phyloP scores from a whole-genome alignment of 179 eudicot species.

The Sideroxylon spinosum region DNA sequence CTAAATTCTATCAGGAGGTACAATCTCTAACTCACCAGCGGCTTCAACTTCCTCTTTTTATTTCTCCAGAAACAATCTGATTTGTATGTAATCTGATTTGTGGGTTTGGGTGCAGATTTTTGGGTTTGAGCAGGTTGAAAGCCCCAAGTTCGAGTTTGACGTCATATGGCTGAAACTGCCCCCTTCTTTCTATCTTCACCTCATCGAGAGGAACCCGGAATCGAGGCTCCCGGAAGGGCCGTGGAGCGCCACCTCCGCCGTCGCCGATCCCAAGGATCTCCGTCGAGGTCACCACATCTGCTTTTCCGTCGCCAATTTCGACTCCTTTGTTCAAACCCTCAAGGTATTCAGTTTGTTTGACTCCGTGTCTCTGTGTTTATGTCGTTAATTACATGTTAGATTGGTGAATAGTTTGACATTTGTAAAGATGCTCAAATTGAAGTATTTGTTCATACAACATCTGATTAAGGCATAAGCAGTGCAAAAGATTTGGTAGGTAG shows the following conservation, averaged over 20 bases:
- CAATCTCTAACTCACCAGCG: slow-evolving; percentile 25
- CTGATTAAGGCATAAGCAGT: too few species aligned
- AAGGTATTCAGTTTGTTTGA: slow-evolving; percentile 34
- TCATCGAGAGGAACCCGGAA: slow-evolving; percentile 69
- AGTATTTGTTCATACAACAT: too few species aligned
- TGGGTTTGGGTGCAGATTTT: slow-evolving; percentile 37
- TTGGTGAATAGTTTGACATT: too few species aligned
- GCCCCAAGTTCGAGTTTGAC: slow-evolving; percentile 56
- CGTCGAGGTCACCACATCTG: slow-evolving; percentile 75
- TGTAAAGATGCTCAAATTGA: too few species aligned
- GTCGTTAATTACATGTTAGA: not conserved
- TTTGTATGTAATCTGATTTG: not conserved
- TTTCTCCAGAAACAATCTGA: not conserved
- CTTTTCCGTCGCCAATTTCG: slow-evolving; percentile 65
- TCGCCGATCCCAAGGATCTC: slow-evolving; percentile 53
- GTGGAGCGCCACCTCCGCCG: slow-evolving; percentile 51
- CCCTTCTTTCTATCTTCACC: slow-evolving; percentile 56
- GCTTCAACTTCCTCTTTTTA: too few species aligned
- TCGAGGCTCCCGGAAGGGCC: slow-evolving; percentile 74
- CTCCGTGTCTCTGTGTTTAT: not conserved
- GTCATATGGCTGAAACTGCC: slow-evolving; percentile 74
- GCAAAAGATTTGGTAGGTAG: too few species aligned
- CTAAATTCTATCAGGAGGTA: slow-evolving; percentile 78
- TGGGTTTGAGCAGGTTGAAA: slow-evolving; percentile 78
- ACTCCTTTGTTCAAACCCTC: slow-evolving; percentile 58